These are phyloP conservation scores for Aspergillus pseudoglaucus DNA, from an alignment of 2,329 filamentous ascomycete genomes.

Conservation along the genomic window DNA sequence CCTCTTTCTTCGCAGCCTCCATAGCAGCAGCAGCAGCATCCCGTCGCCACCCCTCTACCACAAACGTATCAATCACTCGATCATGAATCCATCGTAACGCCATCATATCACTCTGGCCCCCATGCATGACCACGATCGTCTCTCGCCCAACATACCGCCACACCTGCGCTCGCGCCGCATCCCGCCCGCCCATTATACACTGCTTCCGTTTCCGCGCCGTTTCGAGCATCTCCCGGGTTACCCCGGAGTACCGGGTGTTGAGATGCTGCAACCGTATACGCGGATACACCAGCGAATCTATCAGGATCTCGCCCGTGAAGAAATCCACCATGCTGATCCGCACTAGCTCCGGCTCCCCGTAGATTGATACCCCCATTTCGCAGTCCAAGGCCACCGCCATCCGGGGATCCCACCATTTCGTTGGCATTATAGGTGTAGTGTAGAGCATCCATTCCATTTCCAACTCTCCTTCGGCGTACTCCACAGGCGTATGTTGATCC, in stretches of 20 bases:
- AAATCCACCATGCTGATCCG: slow-evolving; percentile 48
- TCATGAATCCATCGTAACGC: slow-evolving; percentile 46
- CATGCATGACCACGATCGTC: slow-evolving; percentile 47
- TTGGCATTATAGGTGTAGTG: neutral
- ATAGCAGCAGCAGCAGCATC: no score
- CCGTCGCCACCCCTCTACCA: slow-evolving; percentile 13
- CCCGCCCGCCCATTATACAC: slow-evolving; percentile 36
- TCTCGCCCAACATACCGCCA: slow-evolving; percentile 41
- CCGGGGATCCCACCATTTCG: neutral
- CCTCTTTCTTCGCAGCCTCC: neutral
- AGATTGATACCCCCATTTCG: slow-evolving; percentile 45
- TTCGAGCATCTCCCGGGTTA: slow-evolving; percentile 34
- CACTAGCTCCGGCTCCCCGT: slow-evolving; percentile 47
- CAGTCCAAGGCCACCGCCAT: slow-evolving; percentile 46
- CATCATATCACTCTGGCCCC: slow-evolving; percentile 37
- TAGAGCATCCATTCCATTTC: neutral
- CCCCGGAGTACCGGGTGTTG: slow-evolving; percentile 48
- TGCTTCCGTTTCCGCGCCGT: slow-evolving; percentile 5
- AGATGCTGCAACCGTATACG: slow-evolving; percentile 42
- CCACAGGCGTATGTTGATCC: neutral
- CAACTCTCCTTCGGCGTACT: neutral
- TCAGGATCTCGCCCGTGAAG: slow-evolving; percentile 43
- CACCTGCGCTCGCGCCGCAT: slow-evolving; percentile 38
- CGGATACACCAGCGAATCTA: slow-evolving; percentile 49
- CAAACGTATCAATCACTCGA: slow-evolving; percentile 41